phyloP scores from a whole-genome alignment of 2,329 filamentous ascomycete genomes.

The Aspergillus ustus region DNA sequence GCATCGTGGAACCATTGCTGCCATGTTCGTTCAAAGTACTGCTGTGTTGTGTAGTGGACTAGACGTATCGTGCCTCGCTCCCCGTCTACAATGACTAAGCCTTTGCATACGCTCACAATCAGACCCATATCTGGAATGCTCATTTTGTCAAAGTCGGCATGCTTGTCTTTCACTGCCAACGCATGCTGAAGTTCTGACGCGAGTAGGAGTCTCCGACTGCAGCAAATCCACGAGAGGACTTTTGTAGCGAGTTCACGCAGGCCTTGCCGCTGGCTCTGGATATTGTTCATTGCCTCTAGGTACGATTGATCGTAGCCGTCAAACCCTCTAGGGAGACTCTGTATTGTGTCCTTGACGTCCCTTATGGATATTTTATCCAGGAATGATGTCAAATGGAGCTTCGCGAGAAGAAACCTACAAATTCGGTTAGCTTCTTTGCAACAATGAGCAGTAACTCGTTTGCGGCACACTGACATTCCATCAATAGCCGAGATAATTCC shows the following conservation, averaged over 20 bases:
- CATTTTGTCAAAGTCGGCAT: constrained; percentile 36
- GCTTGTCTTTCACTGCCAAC: constrained; percentile 41
- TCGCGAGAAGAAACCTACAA: constrained; percentile 6
- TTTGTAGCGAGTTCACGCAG: constrained; percentile 43
- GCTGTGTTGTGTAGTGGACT: constrained; percentile 39
- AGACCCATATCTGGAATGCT: constrained; percentile 37
- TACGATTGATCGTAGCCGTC: constrained; percentile 48
- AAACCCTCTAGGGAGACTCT: neutral
- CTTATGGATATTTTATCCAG: constrained; percentile 12
- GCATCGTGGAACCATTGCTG: constrained; percentile 24
- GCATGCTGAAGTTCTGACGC: constrained; percentile 48
- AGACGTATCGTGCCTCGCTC: constrained; percentile 34
- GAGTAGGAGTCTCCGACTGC: constrained; percentile 39
- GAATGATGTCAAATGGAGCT: constrained; percentile 14
- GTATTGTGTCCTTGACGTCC: constrained; percentile 5
- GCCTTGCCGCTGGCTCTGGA: constrained; percentile 43
- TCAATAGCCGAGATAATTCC: constrained; percentile 4
- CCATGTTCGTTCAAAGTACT: constrained; percentile 32
- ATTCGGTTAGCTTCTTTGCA: neutral
- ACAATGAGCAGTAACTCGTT: neutral
- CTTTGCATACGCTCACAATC: constrained; percentile 35
- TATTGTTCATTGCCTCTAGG: constrained; percentile 47
- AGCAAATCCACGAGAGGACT: constrained; percentile 48
- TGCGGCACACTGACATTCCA: neutral
- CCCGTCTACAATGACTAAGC: constrained; percentile 37